Conservation (phyloP, 345 rosid species). For the Clausena lansium region DNA sequence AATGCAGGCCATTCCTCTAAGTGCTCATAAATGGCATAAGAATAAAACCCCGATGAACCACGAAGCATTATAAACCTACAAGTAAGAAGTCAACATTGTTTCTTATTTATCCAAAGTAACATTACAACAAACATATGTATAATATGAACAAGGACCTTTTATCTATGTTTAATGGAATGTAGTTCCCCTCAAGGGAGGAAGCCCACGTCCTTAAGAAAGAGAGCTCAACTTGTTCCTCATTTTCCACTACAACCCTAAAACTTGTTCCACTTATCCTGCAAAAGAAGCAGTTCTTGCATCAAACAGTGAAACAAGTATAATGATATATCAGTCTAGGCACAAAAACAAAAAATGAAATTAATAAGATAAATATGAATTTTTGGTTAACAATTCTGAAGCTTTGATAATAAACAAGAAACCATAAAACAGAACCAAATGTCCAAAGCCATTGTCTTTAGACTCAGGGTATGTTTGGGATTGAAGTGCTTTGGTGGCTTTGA, state of each 20-base stretch:
- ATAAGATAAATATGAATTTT: neutral
- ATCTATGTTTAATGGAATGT: slow-evolving; percentile 70
- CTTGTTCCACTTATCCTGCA: slow-evolving; percentile 66
- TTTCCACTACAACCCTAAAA: slow-evolving; percentile 57
- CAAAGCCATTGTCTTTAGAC: neutral
- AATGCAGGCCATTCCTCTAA: slow-evolving; percentile 87
- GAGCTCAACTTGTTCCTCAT: slow-evolving; percentile 66
- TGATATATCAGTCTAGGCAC: neutral
- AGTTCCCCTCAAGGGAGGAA: slow-evolving; percentile 70
- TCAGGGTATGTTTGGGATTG: neutral
- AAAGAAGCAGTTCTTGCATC: slow-evolving; percentile 15
- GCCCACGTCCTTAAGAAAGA: slow-evolving; percentile 71
- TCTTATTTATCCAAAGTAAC: neutral
- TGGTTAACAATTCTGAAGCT: neutral
- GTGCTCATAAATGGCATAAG: slow-evolving; percentile 85
- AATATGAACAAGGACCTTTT: slow-evolving; percentile 49
- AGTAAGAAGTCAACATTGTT: slow-evolving; percentile 23
- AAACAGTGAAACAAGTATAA: slow-evolving; percentile 5
- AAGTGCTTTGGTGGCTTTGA: neutral
- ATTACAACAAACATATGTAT: slow-evolving; percentile 6
- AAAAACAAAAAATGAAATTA: neutral
- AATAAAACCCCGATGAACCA: slow-evolving; percentile 86
- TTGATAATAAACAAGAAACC: neutral
- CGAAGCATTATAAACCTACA: slow-evolving; percentile 87
- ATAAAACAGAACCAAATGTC: neutral